Percentiles rank a stretch among this genome's conserved stretches.
These are phyloP conservation scores for Alternaria hordeiaustralica DNA, from an alignment of 2,329 filamentous ascomycete genomes.

Conservation along the genomic window DNA sequence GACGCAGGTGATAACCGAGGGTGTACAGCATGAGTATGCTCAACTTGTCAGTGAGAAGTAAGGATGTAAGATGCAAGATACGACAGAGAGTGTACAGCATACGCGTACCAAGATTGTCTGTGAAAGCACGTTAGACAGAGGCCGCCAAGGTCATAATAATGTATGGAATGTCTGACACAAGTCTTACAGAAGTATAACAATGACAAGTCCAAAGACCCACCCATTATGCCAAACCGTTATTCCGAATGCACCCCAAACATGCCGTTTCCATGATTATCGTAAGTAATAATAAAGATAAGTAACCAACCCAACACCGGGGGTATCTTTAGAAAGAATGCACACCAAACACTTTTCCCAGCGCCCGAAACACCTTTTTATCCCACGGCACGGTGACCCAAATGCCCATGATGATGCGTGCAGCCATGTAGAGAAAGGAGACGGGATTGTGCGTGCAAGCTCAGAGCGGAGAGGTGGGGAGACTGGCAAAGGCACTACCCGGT, in stretches of 20 bases:
- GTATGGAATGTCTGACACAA: neutral
- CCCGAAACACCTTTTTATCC: neutral
- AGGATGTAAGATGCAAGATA: neutral
- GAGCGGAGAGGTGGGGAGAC: neutral
- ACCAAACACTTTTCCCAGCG: neutral
- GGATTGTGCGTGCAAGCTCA: neutral
- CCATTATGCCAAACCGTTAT: neutral
- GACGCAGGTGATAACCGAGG: neutral
- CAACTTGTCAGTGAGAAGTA: too few relatives aligned
- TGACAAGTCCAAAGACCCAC: neutral
- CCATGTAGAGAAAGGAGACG: neutral
- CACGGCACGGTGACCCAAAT: neutral
- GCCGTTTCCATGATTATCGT: neutral
- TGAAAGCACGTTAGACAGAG: neutral
- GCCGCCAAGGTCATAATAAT: neutral
- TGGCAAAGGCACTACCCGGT: constrained; percentile 14
- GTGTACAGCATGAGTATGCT: neutral
- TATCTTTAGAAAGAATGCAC: neutral
- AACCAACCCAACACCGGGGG: constrained; percentile 4
- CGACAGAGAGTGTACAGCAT: neutral
- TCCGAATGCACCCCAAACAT: neutral
- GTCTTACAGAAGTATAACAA: neutral
- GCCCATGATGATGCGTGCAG: neutral
- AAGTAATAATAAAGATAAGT: neutral
- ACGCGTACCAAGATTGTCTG: too few relatives aligned